Conservation (phyloP, 371 early-diverging fungal genomes). For the Rhizopus sp. region DNA sequence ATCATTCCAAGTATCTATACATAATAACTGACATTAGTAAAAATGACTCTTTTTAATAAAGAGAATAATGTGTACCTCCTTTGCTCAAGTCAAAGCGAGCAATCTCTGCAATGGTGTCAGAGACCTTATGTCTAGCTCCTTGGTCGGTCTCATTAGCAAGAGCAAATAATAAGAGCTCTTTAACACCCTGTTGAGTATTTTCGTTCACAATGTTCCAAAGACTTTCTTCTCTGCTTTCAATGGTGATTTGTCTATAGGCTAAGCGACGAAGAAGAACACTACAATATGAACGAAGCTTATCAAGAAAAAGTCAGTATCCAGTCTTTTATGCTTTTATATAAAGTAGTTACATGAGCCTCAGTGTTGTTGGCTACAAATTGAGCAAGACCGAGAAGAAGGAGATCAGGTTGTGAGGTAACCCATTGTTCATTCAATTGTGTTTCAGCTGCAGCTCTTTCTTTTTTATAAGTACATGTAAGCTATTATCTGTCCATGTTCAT, state of each 20-base stretch:
- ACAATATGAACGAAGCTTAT: constrained; percentile 83
- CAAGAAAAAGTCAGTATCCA: constrained; percentile 6
- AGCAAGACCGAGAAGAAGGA: constrained; percentile 69
- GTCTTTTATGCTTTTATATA: not conserved
- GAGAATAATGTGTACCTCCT: constrained; percentile 44
- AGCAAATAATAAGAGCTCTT: constrained; percentile 72
- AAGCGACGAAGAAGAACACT: constrained; percentile 88
- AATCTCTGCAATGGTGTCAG: constrained; percentile 90
- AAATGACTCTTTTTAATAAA: constrained; percentile 15
- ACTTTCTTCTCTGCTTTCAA: constrained; percentile 48
- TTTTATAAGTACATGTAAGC: constrained; percentile 4
- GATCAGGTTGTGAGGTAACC: constrained; percentile 69
- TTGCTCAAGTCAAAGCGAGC: constrained; percentile 68
- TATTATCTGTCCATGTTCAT: not conserved
- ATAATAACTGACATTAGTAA: no score
- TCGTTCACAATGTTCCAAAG: constrained; percentile 76
- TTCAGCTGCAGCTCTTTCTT: constrained; percentile 73
- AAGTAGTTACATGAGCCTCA: constrained; percentile 52
- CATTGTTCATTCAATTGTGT: constrained; percentile 71
- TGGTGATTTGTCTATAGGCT: constrained; percentile 66
- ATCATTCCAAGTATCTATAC: constrained; percentile 73
- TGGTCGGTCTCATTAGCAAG: constrained; percentile 74
- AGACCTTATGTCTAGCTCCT: constrained; percentile 83
- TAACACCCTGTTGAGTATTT: constrained; percentile 64
- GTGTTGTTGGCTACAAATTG: constrained; percentile 58